Evolutionary conservation across 106 monocot species (phyloP), one percentile per base, ranked within the genome.

Genomic region (Apostasia ramifera): DNA sequence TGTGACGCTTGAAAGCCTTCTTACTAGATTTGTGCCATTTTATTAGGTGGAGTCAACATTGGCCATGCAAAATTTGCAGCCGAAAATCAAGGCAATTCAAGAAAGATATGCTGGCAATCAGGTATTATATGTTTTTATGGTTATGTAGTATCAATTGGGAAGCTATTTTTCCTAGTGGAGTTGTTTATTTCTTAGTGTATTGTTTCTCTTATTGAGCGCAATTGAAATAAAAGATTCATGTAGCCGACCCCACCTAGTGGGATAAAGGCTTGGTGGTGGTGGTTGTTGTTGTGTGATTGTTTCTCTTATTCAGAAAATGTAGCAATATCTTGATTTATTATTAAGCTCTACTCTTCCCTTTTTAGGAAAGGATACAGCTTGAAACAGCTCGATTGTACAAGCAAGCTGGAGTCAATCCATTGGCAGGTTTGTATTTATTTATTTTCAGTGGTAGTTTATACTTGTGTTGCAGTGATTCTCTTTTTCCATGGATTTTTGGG

Each of bases 31-130:
- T 59, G 3, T 67, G 60, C 61, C 2, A 47, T 51, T 68, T 71
- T 5, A 77, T 39, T 66, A 97, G 97, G 97, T 97, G 9, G 97
- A 97, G 61, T 97, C 92, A 40, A 89, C 86, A 52, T 58, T 97
- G 70, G 92, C 89, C 43, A 97, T 97, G 92, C 97, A 97, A 84
- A 97, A 85, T 79, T 80, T 97, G 70, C 97, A 97, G 63, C 97
- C 97, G 12, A 89, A 97, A 66, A 75, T 97, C 63, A 97, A 92
- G 64, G 97, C 97, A 53, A 97, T 97, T 56, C 92, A 92, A 81
- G 58, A 84, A 68, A 82, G 92, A 87, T 97, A 92, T 72, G 76
- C 75, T 59, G 97, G 92, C 50, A 97, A 92, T 75, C 89, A 89
- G 97, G 97, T 97, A 50, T 75, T 26, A 61, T 61, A 57, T 57